Base-by-base conservation (phyloP, 306 rosid genomes). In the Cucumis hystrix region DNA sequence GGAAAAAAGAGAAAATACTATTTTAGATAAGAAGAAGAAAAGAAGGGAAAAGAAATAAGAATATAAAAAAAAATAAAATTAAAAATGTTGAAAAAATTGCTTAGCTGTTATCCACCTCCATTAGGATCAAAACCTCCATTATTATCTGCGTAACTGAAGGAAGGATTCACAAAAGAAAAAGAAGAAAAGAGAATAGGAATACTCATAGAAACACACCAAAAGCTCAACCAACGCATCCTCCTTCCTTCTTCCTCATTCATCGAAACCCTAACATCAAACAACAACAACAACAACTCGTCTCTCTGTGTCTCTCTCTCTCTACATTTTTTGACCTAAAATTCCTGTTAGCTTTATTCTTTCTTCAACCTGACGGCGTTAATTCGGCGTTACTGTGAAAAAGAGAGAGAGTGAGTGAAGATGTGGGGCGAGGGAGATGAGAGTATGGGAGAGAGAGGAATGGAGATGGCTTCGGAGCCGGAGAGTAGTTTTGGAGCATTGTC, bases 401-500 rank as follows among this genome's bases (percentile, higher is more conserved):
- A 20, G 57, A 56, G 61, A 20, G 55, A 28, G 30, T 1, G 30
- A 28, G 30, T 28, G 30, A 28, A 28, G 30, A 77, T 76, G 81
- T 71, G 86, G 83, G 28, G 78, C 33, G 76, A 74, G 45, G 52
- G 57, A 69, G 75, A 33, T 33, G 75, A 41, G 74, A 65, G 68
- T 6, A 6, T 25, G 11, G 8, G 79, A 33, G 37, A 33, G 37
- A 33, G 37, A 52, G 78, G 63, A 49, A 62, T 58, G 55, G 45
- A 65, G 63, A 39, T 70, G 69, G 72, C 33, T 17, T 43, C 70
- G 52, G 77, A 56, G 81, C 76, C 70, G 78, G 77, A 28, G 72
- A 56, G 56, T 14, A 41, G 23, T 45, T 20, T 40, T 77, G 49
- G 25, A 55, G 72, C 75, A 51, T 82, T 82, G 90, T 84, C 87